phyloP scores from a whole-genome alignment of 495 filamentous ascomycete species.

The Venustampulla echinocandica region DNA sequence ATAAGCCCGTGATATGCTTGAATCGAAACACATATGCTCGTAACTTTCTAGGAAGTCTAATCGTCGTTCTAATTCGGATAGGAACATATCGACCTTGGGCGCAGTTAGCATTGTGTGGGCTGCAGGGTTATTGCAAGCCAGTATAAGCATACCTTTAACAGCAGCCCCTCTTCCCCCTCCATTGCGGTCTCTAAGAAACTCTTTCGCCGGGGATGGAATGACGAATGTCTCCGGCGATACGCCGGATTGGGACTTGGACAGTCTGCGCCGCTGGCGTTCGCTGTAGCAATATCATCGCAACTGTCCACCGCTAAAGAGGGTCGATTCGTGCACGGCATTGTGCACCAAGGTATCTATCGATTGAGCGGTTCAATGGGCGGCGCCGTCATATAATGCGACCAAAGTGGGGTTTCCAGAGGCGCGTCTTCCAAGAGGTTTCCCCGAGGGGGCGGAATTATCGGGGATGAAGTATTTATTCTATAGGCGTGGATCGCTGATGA shows the following conservation, averaged over 20 bases:
- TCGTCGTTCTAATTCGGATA: conserved; percentile 76
- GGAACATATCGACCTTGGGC: conserved; percentile 73
- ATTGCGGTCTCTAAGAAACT: conserved; percentile 58
- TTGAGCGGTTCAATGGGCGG: too few species aligned
- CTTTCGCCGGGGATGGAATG: conserved; percentile 47
- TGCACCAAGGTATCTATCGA: too few species aligned
- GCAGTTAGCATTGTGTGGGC: conserved; percentile 7
- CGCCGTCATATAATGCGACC: too few species aligned
- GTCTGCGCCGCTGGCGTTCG: conserved; percentile 26
- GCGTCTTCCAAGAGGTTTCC: too few species aligned
- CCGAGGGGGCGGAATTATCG: too few species aligned
- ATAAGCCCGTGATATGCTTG: conserved; percentile 73
- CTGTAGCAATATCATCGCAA: conserved; percentile 17
- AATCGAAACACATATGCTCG: conserved; percentile 72
- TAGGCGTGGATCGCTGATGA: conserved; percentile 1
- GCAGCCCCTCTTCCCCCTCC: conserved; percentile 53
- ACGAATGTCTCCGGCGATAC: conserved; percentile 55
- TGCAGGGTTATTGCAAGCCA: too few species aligned
- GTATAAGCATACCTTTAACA: conserved; percentile 45
- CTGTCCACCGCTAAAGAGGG: conserved; percentile 21
- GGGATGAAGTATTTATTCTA: neutral
- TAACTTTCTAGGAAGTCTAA: conserved; percentile 86
- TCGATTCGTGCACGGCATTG: conserved; percentile 16
- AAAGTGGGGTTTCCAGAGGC: too few species aligned
- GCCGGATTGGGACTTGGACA: conserved; percentile 13